Conservation (phyloP, 129 eudicot species). For the Logfia minima region DNA sequence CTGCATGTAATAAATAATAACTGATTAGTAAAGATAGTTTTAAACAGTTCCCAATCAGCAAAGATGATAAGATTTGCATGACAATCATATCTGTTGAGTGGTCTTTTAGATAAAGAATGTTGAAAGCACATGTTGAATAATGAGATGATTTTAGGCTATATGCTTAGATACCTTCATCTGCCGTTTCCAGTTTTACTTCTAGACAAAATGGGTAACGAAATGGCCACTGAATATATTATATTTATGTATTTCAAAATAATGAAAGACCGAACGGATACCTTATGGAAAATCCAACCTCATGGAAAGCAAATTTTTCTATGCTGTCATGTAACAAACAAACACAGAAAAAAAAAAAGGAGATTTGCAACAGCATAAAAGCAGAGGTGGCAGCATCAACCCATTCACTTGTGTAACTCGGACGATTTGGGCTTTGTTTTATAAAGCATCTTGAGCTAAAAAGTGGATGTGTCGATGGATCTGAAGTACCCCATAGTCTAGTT, state of each 20-base stretch:
- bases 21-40: slow-evolving; percentile 8
- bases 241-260: background rate
- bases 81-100: background rate
- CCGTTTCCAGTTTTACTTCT: background rate
- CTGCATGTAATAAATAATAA: slow-evolving; percentile 36
- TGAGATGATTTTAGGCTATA: background rate
- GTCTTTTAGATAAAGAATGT: background rate
- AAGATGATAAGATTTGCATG: background rate
- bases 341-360: background rate
- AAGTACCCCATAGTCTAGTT: no score
- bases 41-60: background rate
- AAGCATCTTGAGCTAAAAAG: no score
- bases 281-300: background rate
- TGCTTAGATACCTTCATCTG: background rate
- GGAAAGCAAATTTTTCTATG: background rate
- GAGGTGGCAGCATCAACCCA: background rate
- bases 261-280: background rate
- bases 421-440: background rate
- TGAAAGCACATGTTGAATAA: background rate
- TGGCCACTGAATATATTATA: background rate
- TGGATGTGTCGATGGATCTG: no score
- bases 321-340: background rate
- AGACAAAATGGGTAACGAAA: background rate
- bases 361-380: background rate
- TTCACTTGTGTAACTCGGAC: background rate